phyloP scores from a whole-genome alignment of 345 rosid genomes.

The Lepidium sativum region DNA sequence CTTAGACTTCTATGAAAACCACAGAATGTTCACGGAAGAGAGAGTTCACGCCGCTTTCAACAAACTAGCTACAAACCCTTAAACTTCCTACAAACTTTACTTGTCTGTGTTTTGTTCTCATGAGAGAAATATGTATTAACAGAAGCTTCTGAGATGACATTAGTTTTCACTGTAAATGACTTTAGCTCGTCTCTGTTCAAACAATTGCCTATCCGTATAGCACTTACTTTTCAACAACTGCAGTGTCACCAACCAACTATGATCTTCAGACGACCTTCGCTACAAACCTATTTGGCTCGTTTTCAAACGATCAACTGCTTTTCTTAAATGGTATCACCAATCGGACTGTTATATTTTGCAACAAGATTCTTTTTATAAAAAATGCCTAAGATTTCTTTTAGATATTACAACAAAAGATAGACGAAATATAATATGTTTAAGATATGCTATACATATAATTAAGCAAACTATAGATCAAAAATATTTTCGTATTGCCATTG shows the following conservation, averaged over 20 bases:
- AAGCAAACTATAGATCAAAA: conserved; percentile 8
- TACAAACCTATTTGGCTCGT: background rate
- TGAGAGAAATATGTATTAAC: background rate
- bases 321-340: too few species aligned
- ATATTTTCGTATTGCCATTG: background rate
- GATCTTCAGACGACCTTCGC: too few species aligned
- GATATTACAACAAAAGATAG: background rate
- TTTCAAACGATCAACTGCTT: too few species aligned
- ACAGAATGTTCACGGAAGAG: conserved; percentile 33
- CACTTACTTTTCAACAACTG: too few species aligned
- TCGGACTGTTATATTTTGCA: too few species aligned
- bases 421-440: background rate
- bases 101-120: background rate
- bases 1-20: conserved; percentile 44
- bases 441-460: background rate
- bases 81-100: background rate
- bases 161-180: background rate
- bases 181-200: background rate
- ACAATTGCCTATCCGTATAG: background rate
- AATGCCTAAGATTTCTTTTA: too few species aligned
- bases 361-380: too few species aligned
- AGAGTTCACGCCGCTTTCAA: conserved; percentile 31
- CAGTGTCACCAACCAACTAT: too few species aligned
- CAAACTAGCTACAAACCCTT: conserved; percentile 59
- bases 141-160: background rate